A percentile compares a stretch with the other conserved stretches of the same genome.
Evolutionary conservation across 108 stramenopile genomes (phyloP).

Genomic region (Chaetoceros tenuissimus): DNA sequence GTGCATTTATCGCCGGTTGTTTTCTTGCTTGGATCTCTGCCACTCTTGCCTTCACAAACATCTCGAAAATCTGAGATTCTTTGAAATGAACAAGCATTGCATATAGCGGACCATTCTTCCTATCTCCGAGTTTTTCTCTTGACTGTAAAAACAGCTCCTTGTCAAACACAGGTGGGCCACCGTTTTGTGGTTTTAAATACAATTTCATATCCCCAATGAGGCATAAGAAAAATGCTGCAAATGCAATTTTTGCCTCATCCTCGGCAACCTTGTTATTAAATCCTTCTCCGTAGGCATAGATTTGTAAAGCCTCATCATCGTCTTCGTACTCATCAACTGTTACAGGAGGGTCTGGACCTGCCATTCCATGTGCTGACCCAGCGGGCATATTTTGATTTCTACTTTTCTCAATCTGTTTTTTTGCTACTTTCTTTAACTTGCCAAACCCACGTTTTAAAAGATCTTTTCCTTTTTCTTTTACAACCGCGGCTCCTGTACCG

Average conservation of each 20-base stretch:
- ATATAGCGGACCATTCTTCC: background rate
- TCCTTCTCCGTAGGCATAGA: constrained; percentile 45
- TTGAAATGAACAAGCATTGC: background rate
- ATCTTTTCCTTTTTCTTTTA: constrained; percentile 43
- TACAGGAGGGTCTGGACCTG: background rate
- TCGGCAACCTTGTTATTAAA: constrained; percentile 65
- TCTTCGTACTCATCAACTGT: constrained; percentile 9
- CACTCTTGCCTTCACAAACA: constrained; percentile 63
- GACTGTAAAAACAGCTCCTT: background rate
- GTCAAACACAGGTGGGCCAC: constrained; percentile 1
- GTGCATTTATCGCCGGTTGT: constrained; percentile 43
- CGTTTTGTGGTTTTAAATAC: constrained; percentile 19
- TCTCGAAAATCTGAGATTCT: constrained; percentile 64
- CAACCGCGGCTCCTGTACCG: constrained; percentile 33
- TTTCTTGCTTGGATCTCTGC: constrained; percentile 45
- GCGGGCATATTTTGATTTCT: constrained; percentile 20
- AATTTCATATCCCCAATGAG: constrained; percentile 74
- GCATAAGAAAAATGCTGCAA: constrained; percentile 67
- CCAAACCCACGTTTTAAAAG: constrained; percentile 26
- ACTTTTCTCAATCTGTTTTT: constrained; percentile 20
- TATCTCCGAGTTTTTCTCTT: background rate
- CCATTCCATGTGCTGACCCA: constrained; percentile 5
- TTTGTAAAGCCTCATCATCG: background rate
- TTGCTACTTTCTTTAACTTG: constrained; percentile 20
- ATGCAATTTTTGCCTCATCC: constrained; percentile 64